These are phyloP conservation scores for Raphanus hybrid DNA, from an alignment of 441 rosid genomes.

Conservation along the genomic window DNA sequence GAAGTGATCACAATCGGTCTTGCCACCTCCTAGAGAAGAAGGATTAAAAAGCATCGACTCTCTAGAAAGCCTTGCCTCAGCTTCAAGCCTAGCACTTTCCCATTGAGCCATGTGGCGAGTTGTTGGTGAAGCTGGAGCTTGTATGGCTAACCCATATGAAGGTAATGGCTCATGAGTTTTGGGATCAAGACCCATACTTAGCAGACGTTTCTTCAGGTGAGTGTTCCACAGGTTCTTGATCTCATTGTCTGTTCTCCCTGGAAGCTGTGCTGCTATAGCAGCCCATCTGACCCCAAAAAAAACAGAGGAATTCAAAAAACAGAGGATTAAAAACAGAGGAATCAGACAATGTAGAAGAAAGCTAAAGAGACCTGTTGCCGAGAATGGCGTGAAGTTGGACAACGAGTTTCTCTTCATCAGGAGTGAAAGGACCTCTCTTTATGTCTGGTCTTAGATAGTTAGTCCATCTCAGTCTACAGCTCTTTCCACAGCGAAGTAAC, in stretches of 20 bases:
- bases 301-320: not conserved
- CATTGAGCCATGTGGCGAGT: constrained; percentile 81
- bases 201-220: constrained; percentile 68
- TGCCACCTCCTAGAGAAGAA: not conserved
- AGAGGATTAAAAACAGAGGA: not conserved
- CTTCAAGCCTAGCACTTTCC: constrained; percentile 83
- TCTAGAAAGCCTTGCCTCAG: constrained; percentile 69
- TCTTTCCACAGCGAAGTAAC: constrained; percentile 69
- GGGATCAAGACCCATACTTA: constrained; percentile 75
- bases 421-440: constrained; percentile 67
- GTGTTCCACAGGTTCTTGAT: constrained; percentile 83
- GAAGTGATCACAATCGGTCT: constrained; percentile 55
- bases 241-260: constrained; percentile 80
- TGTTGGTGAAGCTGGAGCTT: constrained; percentile 54
- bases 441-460: constrained; percentile 76
- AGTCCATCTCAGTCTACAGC: constrained; percentile 76
- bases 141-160: constrained; percentile 40
- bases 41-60: constrained; percentile 53
- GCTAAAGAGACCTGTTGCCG: constrained; percentile 57
- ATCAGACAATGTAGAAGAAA: not conserved
- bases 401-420: constrained; percentile 73
- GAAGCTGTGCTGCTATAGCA: constrained; percentile 69
- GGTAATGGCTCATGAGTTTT: constrained; percentile 76
- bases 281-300: constrained; percentile 58
- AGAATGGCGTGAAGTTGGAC: constrained; percentile 75